Conservation (phyloP, 1,139 yeast species). For the Yamadazyma pseudoaaseri region DNA sequence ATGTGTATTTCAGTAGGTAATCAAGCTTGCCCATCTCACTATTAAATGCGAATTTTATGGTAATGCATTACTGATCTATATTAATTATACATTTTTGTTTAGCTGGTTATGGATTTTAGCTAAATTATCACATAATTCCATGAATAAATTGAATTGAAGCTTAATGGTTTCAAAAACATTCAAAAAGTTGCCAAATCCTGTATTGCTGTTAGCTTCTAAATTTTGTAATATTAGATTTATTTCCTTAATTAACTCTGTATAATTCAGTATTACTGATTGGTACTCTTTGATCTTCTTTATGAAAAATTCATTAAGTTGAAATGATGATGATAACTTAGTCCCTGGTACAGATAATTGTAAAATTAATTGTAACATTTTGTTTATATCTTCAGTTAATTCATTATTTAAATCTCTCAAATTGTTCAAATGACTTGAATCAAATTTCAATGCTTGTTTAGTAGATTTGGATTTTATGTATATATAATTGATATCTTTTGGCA, state of each 20-base stretch:
- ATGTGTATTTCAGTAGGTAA: slow-evolving; percentile 19
- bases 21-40: slow-evolving; percentile 16
- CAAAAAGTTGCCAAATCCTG: slow-evolving; percentile 53
- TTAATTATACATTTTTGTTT: slow-evolving; percentile 14
- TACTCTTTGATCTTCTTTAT: slow-evolving; percentile 64
- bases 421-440: slow-evolving; percentile 36
- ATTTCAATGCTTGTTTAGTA: slow-evolving; percentile 64
- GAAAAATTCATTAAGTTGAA: slow-evolving; percentile 47
- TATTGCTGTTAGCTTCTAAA: slow-evolving; percentile 44
- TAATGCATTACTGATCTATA: neutral
- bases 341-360: slow-evolving; percentile 70
- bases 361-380: slow-evolving; percentile 63
- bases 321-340: slow-evolving; percentile 57
- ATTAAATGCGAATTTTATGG: slow-evolving; percentile 3
- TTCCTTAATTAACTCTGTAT: slow-evolving; percentile 75
- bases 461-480: slow-evolving; percentile 61
- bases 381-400: slow-evolving; percentile 69
- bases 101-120: slow-evolving; percentile 82
- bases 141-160: slow-evolving; percentile 80
- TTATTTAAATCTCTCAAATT: slow-evolving; percentile 42
- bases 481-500: slow-evolving; percentile 82
- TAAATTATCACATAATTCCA: slow-evolving; percentile 86
- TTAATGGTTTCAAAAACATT: slow-evolving; percentile 65
- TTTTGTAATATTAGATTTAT: slow-evolving; percentile 51
- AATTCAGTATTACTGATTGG: slow-evolving; percentile 61